Conservation (phyloP, 768 basidiomycete genomes). For the Mycena pura region DNA sequence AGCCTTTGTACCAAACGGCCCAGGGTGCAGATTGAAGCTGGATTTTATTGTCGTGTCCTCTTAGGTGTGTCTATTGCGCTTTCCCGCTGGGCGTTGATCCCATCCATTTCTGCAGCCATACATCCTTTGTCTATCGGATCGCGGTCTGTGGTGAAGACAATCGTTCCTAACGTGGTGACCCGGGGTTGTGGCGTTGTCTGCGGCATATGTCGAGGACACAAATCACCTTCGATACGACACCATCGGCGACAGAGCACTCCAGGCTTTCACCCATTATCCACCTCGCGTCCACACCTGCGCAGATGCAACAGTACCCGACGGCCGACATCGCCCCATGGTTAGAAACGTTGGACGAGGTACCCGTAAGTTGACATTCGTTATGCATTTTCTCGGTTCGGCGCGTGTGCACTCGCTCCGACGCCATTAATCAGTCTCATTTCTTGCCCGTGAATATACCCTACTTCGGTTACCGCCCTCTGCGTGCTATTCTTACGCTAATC, state of each 20-base stretch:
- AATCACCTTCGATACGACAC: slow-evolving; percentile 3
- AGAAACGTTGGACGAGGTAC: slow-evolving; percentile 14
- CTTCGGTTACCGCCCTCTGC: slow-evolving; percentile 14
- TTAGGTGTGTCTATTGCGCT: background rate
- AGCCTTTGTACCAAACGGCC: no score
- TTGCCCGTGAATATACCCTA: slow-evolving; percentile 4
- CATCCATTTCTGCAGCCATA: background rate
- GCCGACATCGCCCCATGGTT: slow-evolving; percentile 15
- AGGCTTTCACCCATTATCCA: slow-evolving; percentile 6
- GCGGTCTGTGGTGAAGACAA: background rate
- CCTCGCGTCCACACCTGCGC: slow-evolving; percentile 4
- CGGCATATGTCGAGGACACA: slow-evolving; percentile 20
- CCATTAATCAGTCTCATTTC: background rate
- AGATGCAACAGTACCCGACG: slow-evolving; percentile 2
- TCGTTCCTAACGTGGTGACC: background rate
- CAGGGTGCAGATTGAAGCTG: no score
- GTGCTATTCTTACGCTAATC: slow-evolving; percentile 13
- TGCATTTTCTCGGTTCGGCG: background rate
- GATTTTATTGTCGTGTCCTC: background rate
- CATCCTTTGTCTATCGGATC: background rate
- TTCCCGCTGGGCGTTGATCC: background rate
- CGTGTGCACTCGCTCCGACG: background rate
- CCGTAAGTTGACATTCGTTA: slow-evolving; percentile 14
- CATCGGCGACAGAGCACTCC: background rate
- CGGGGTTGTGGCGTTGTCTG: slow-evolving; percentile 1